Evolutionary conservation across 306 rosid genomes (phyloP).

Genomic region (Lithocarpus polystachyus): DNA sequence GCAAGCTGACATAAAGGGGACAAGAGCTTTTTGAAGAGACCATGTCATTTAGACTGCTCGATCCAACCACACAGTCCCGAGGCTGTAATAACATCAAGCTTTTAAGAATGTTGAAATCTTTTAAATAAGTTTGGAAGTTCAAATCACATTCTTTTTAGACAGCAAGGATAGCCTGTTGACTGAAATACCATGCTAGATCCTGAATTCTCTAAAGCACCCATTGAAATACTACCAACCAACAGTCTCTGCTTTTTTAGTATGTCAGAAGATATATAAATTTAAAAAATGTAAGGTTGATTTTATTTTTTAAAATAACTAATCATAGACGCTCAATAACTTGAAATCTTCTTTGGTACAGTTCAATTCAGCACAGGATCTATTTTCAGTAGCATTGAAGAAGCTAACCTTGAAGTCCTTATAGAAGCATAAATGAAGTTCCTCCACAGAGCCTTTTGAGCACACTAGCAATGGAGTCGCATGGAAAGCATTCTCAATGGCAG

Average conservation of each 20-base stretch:
- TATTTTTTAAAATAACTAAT: background rate
- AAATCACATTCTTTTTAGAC: conserved; percentile 6
- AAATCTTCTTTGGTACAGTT: conserved; percentile 3
- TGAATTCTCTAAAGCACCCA: background rate
- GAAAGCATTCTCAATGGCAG: conserved; percentile 94
- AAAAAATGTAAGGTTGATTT: background rate
- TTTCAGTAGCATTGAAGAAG: conserved; percentile 10
- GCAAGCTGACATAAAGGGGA: conserved; percentile 75
- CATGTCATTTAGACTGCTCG: conserved; percentile 33
- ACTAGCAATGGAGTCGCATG: conserved; percentile 58
- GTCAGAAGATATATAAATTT: background rate
- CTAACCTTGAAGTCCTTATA: conserved; percentile 82
- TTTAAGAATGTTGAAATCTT: background rate
- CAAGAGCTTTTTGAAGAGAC: conserved; percentile 57
- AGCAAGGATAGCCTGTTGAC: background rate
- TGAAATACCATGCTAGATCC: background rate
- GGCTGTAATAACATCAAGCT: conserved; percentile 50
- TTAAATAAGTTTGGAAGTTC: background rate
- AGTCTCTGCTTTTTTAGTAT: background rate
- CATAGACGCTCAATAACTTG: background rate
- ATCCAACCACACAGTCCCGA: conserved; percentile 61
- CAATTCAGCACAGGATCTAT: conserved; percentile 8
- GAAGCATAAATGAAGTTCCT: conserved; percentile 85
- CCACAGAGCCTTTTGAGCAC: conserved; percentile 61
- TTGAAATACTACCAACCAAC: background rate